Evolutionary conservation across 352 stramenopile species (phyloP), one percentile per base, ranked within the genome.

Genomic region (Globisporangium cylindrosporum): DNA sequence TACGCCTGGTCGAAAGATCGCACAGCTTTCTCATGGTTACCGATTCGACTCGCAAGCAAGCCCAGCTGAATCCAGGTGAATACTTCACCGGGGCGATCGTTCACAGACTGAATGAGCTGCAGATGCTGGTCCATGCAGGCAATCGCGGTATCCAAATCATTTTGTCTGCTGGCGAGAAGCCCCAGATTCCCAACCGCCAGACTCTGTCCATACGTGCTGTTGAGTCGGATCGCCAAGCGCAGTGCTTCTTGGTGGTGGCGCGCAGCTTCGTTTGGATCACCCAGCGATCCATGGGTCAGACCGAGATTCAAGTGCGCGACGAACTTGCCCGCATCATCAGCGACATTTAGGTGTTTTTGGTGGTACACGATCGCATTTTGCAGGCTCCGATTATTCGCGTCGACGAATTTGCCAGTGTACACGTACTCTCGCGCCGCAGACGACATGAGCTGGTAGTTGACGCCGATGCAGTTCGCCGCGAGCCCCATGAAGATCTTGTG

Each of bases 71-170:
- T 92, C 88, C 87, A 97, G 9, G 90, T 86, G 58, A 93, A 94
- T 9, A 85, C 82, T 68, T 97, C 89, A 0, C 79, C 87, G 15
- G 83, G 70, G 10, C 75, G 79, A 69, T 97, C 89, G 41, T 83
- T 84, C 20, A 97, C 81, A 32, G 84, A 90, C 73, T 97, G 89
- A 24, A 95, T 88, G 12, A 97, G 82, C 72, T 97, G 90, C 10
- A 97, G 65, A 68, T 97, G 89, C 75, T 97, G 91, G 62, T 97
- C 91, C 73, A 97, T 88, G 65, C 90, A 97, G 7, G 90, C 86
- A 9, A 78, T 69, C 0, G 90, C 89, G 4, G 89, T 97, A 10
- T 90, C 75, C 18, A 87, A 36, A 60, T 97, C 91, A 36, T 84
- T 86, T 66, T 96, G 89, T n/a, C 88, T 78, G 57, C 88, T 92